Percentiles rank a stretch among this genome's conserved stretches.
phyloP scores from a whole-genome alignment of 1,284 basidiomycete species.

The Ganoderma boninense region DNA sequence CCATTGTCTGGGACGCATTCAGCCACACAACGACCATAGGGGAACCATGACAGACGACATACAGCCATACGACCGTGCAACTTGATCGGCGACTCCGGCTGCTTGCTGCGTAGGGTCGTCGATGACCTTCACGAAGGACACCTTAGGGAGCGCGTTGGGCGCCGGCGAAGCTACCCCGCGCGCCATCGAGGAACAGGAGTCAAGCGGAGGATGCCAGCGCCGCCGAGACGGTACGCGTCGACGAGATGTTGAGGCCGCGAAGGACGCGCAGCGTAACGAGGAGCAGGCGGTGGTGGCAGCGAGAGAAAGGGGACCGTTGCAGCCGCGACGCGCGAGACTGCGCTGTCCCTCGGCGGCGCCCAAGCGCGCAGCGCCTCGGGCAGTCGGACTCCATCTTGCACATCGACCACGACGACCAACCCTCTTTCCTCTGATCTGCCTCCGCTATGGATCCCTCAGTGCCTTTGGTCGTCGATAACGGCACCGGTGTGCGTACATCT shows the following conservation, averaged over 20 bases:
- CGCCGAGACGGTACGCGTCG: no score
- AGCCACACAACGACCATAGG: slow-evolving; percentile 9
- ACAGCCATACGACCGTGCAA: slow-evolving; percentile 45
- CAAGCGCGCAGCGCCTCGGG: slow-evolving; percentile 16
- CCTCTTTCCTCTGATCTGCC: slow-evolving; percentile 14
- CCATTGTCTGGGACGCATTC: slow-evolving; percentile 71
- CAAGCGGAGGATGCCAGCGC: background rate
- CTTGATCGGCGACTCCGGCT: slow-evolving; percentile 42
- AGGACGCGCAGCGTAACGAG: background rate
- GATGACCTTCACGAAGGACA: slow-evolving; percentile 66
- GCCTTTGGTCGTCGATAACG: slow-evolving; percentile 96
- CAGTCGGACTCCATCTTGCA: slow-evolving; percentile 19
- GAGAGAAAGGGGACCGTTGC: background rate
- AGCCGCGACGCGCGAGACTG: background rate
- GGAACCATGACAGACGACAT: slow-evolving; percentile 33
- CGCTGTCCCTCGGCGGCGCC: background rate
- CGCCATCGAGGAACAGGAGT: slow-evolving; percentile 38
- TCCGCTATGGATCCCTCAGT: slow-evolving; percentile 65
- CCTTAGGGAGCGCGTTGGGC: slow-evolving; percentile 59
- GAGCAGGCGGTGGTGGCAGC: background rate
- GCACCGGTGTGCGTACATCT: slow-evolving; percentile 85
- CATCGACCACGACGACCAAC: slow-evolving; percentile 27
- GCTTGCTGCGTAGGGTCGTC: slow-evolving; percentile 64
- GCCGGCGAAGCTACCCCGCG: slow-evolving; percentile 47
- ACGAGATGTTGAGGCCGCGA: background rate